Evolutionary conservation across 2,329 filamentous ascomycete species (phyloP), one percentile per base, ranked within the genome.

Genomic region (Cryphonectria parasitica): DNA sequence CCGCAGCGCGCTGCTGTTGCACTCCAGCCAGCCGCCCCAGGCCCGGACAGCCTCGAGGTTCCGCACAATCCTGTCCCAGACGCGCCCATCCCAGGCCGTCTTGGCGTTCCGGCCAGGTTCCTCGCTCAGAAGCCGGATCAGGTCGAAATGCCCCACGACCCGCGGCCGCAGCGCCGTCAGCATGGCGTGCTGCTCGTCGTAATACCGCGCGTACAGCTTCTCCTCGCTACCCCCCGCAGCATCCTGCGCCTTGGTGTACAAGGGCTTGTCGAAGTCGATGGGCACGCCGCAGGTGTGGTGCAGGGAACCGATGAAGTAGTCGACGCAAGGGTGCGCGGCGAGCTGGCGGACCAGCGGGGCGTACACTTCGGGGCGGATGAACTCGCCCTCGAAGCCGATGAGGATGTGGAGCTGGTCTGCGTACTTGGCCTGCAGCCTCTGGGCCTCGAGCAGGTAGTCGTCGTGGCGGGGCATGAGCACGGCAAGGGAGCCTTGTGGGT

Each of bases 321-420:
- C 95, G 72, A 97, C 87, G 13, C 82, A 81, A 54, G 93, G 87
- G 73, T 88, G 85, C 8, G 84, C 78, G 31, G 91, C 82, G 3
- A 93, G 86, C 15, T 80, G 75, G 45, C 82, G 77, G 71, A 97
- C 90, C 63, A 91, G 82, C 2, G 83, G 73, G 0, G 80, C 80
- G 75, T 90, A 89, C 3, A 43, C 64, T 6, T 84, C 86, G 0
- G 91, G 86, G 8, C 95, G 90, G 79, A 98, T 96, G 90, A 93
- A 99, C 79, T 99, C 96, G 68, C 89, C 89, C 81, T 99, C 96
- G 79, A 98, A 97, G 62, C 93, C 96, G 78, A 99, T 90, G 60
- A 97, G 86, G 74, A 99, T 86, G 69, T 90, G 85, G 75, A 99
- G 94, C 73, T 90, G 85, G 11, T 82, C 77, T 7, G 88, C 85